Conservation (phyloP, 305 asterid genomes). For the Fraxinus albicans region DNA sequence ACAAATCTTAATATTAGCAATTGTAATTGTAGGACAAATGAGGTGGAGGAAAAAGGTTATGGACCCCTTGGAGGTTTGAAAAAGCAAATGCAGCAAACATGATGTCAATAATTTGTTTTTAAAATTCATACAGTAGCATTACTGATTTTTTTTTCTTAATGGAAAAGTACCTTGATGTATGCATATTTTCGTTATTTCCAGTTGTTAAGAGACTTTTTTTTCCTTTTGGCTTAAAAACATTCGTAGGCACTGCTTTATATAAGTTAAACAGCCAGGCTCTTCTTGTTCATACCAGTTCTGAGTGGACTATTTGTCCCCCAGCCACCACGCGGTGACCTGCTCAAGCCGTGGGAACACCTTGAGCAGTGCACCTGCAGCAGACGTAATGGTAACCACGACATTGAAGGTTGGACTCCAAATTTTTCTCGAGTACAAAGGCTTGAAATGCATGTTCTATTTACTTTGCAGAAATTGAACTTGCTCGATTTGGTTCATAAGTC, state of each 20-base stretch:
- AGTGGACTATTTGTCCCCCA: not conserved
- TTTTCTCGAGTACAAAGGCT: too few relatives aligned
- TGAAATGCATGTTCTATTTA: not conserved
- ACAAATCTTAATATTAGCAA: conserved; percentile 55
- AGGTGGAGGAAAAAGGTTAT: conserved; percentile 39
- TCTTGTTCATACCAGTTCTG: not conserved
- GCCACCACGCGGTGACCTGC: not conserved
- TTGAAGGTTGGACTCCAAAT: not conserved
- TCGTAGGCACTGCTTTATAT: not conserved
- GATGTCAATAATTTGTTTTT: conserved; percentile 1
- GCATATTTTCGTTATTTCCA: not conserved
- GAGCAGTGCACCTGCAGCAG: not conserved
- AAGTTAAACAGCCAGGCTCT: not conserved
- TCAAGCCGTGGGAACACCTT: not conserved
- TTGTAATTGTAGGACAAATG: conserved; percentile 42
- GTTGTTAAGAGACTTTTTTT: not conserved
- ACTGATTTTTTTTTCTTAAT: not conserved
- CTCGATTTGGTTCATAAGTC: not conserved
- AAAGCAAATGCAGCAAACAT: conserved; percentile 65
- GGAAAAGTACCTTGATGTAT: not conserved
- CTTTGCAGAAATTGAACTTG: not conserved
- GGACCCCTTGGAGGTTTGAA: conserved; percentile 75
- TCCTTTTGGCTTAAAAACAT: not conserved
- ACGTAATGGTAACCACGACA: not conserved
- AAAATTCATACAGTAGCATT: not conserved